Base-by-base conservation (phyloP, 2,329 filamentous ascomycete species). In the Stagonosporopsis chrysanthemi region DNA sequence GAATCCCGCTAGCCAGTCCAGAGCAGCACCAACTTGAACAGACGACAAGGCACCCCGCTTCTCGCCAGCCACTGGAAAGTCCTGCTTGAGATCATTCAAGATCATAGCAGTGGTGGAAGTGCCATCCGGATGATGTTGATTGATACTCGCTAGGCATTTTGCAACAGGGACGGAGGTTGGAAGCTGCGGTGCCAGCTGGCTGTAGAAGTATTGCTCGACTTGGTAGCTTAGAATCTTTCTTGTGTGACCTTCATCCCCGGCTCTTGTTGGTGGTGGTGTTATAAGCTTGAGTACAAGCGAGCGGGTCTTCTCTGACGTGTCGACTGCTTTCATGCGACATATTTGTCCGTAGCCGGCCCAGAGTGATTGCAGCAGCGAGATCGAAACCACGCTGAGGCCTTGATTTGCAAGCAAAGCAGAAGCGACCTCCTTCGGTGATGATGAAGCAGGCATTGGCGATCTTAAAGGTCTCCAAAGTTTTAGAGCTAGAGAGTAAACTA, bases 141-240 rank as follows among this genome's bases (percentile, higher is more conserved):
- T 23, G 78, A 85, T 72, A 41, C 69, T 74, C 0, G 77, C 78
- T 2, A 86, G 56, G 33, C 82, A 85, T 19, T 77, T 73, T 0
- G 86, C 83, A 1, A 87, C 81, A 0, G 80, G 78, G 1, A 84
- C 69, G 0, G 72, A 66, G 0, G 75, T 67, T 1, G 72, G 72
- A 15, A 90, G 69, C 0, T 67, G 68, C 0, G 84, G 82, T 0
- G 84, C 85, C 11, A 90, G 71, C 2, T 82, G 70, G 1, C 76
- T 77, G 68, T 90, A 90, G 62, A 90, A 90, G 62, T 82, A 83
- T 65, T 88, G 86, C 71, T 90, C 88, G 3, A 88, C 85, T 42
- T 86, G 80, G 62, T 90, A 90, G 67, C 86, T 88, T 26, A 89
- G 71, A 56, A 90, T 82, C 67, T 90, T 90, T 6, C 88, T 82